Evolutionary conservation across 352 stramenopile genomes (phyloP), one percentile per base, ranked within the genome.

Genomic region (Globisporangium rhizosaccharum): DNA sequence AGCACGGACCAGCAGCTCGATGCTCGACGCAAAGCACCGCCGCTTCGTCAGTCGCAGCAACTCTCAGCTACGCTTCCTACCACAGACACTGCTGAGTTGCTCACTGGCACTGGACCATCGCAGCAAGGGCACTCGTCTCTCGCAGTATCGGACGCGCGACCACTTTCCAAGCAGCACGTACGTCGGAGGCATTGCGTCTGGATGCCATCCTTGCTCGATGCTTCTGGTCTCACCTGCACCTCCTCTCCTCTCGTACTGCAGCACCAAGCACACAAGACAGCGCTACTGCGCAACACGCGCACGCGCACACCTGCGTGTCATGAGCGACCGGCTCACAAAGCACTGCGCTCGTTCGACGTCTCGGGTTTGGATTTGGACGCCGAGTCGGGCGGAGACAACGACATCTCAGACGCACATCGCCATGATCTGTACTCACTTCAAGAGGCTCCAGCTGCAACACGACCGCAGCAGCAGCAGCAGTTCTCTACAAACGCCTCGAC

Each of bases 251-350:
- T 17, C 5, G 47, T 17, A 23, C 23, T 23, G 23, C 23, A 23
- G 44, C 51, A 25, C 26, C 1, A 36, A 9, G 46, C 55, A 77
- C 49, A 73, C 20, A 57, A 65, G 15, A 53, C 12, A 42, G 30
- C 59, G 17, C 61, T 75, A 2, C 71, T 73, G 14, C 71, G 56
- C 17, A 41, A 46, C 14, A 23, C 71, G 15, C 69, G 71, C 25
- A 69, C 70, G 42, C 69, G 74, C 28, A 84, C 74, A 20, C 71
- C 71, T 53, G 72, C 67, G 17, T 65, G 39, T 53, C 67, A 47
- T 1, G 65, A 70, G 52, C 59, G 63, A 10, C 39, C 66, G 10
- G 70, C 66, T 33, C 70, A 56, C 15, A 76, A 72, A 33, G 59
- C 66, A 23, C 51, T 48, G 2, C 61, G 39, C 9, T 17, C 39